phyloP scores from a whole-genome alignment of 1,284 basidiomycete genomes.

The Cystobasidiaceae sp. region DNA sequence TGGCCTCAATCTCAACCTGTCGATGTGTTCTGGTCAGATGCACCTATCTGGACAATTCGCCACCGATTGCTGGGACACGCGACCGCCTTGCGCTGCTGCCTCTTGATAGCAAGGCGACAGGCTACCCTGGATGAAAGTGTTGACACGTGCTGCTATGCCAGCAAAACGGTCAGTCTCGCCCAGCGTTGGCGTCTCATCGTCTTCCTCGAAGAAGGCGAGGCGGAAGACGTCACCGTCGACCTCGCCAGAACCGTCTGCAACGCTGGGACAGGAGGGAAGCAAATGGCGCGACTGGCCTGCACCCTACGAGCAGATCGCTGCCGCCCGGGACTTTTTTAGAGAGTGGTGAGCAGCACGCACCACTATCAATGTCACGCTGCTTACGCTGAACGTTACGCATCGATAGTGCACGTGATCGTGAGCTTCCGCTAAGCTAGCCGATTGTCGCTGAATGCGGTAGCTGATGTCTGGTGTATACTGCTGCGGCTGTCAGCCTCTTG shows the following conservation, averaged over 20 bases:
- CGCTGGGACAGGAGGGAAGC: conserved; percentile 22
- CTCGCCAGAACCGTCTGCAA: neutral
- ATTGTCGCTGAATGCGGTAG: too few relatives aligned
- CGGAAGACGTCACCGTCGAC: neutral
- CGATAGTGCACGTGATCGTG: too few relatives aligned
- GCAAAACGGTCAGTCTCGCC: conserved; percentile 7
- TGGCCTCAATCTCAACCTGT: too few relatives aligned
- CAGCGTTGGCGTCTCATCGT: neutral
- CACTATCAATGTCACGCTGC: too few relatives aligned
- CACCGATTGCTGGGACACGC: too few relatives aligned
- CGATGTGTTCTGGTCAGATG: too few relatives aligned
- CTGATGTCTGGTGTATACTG: too few relatives aligned
- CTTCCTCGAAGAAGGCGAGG: neutral
- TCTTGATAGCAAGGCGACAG: too few relatives aligned
- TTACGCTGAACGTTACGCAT: neutral
- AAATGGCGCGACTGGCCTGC: conserved; percentile 38
- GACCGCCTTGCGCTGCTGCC: too few relatives aligned
- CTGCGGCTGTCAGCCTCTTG: too few relatives aligned
- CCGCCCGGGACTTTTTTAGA: conserved; percentile 17
- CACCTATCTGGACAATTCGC: too few relatives aligned
- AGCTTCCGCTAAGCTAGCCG: too few relatives aligned
- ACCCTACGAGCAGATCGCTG: conserved; percentile 30
- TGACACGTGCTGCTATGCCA: neutral
- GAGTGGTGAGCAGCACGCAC: conserved; percentile 36
- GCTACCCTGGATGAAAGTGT: neutral